These are phyloP conservation scores for Gossypium turneri DNA, from an alignment of 345 rosid genomes.

Conservation along the genomic window DNA sequence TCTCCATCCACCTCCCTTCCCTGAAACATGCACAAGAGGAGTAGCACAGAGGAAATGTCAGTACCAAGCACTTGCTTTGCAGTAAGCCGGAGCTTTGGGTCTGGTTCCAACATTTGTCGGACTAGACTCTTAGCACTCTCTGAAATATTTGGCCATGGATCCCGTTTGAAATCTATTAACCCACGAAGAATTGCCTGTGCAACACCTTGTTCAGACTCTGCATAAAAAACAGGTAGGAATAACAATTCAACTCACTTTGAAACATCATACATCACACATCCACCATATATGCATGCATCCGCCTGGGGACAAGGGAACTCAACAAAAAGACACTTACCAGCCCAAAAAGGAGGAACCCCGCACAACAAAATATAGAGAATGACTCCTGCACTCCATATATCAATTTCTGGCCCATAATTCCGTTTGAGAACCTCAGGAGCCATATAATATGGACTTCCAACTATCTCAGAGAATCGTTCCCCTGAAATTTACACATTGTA, in stretches of 20 bases:
- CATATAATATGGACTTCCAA: conserved; percentile 99
- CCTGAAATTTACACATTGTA: conserved; percentile 41
- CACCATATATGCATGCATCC: background rate
- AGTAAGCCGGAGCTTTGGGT: conserved; percentile 84
- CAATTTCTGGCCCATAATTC: conserved; percentile 95
- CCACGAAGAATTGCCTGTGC: conserved; percentile 99
- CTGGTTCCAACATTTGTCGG: conserved; percentile 96
- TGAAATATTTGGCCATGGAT: conserved; percentile 98
- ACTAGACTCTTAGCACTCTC: conserved; percentile 88
- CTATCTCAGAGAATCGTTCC: conserved; percentile 93
- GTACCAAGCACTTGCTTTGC: conserved; percentile 98
- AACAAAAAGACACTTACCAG: conserved; percentile 46
- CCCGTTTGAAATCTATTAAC: conserved; percentile 91
- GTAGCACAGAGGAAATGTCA: conserved; percentile 18
- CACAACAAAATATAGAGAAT: conserved; percentile 90
- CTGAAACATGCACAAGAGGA: background rate
- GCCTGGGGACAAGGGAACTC: background rate
- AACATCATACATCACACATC: background rate
- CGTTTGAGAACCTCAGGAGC: conserved; percentile 99
- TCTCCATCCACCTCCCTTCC: background rate
- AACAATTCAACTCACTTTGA: background rate
- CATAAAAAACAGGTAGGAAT: conserved; percentile 15
- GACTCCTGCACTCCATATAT: conserved; percentile 99
- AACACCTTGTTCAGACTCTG: conserved; percentile 99
- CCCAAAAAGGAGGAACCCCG: conserved; percentile 99